These are phyloP conservation scores for Talaromyces ruber DNA, from an alignment of 495 filamentous ascomycete genomes.

Conservation along the genomic window DNA sequence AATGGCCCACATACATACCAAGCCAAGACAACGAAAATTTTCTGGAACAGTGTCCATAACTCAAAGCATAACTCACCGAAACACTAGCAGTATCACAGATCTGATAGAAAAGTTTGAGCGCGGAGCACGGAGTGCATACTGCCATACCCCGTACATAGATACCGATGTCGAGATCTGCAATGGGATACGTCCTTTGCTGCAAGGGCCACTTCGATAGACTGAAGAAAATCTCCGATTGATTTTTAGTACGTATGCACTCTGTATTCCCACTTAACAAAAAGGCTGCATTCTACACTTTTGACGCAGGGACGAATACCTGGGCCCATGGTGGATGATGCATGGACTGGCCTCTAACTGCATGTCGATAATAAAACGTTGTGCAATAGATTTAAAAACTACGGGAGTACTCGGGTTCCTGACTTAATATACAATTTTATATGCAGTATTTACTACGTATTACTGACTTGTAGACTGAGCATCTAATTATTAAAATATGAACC, in stretches of 20 bases:
- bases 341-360: background rate
- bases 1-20: background rate
- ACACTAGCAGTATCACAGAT: background rate
- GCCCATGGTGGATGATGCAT: background rate
- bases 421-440: background rate
- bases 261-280: background rate
- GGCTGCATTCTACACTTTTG: background rate
- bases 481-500: background rate
- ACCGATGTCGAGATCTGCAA: background rate
- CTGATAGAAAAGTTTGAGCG: background rate
- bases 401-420: background rate
- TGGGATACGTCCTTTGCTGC: background rate
- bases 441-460: background rate
- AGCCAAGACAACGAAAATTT: background rate
- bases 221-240: background rate
- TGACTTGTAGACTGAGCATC: background rate
- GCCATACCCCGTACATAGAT: background rate
- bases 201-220: background rate
- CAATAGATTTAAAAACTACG: background rate
- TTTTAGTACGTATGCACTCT: background rate
- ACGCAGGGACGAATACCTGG: background rate
- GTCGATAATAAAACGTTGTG: background rate
- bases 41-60: background rate
- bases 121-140: background rate
- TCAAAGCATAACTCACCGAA: background rate